These are phyloP conservation scores for Camellia sinensis DNA, from an alignment of 148 eudicot species.

Conservation along the genomic window DNA sequence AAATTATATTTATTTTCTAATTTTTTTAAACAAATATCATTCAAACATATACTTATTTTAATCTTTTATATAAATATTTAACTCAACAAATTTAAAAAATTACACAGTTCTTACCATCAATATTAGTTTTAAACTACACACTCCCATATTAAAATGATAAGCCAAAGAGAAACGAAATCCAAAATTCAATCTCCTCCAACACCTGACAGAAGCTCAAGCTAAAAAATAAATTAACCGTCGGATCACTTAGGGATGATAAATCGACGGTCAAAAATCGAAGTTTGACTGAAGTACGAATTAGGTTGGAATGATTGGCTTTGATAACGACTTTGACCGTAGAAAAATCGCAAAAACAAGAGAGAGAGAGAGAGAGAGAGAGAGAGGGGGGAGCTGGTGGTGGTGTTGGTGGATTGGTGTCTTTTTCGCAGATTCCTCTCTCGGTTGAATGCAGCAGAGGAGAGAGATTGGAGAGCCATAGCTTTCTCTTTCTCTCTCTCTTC, in stretches of 20 bases:
- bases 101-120: too few species aligned
- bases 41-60: too few species aligned
- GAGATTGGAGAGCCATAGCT: slow-evolving; percentile 27
- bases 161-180: too few species aligned
- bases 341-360: background rate
- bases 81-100: too few species aligned
- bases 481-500: slow-evolving; percentile 16
- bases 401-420: background rate
- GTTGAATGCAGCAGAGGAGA: background rate
- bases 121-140: too few species aligned
- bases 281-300: slow-evolving; percentile 1
- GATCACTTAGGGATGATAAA: background rate
- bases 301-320: slow-evolving; percentile 17
- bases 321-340: slow-evolving; percentile 15
- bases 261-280: background rate
- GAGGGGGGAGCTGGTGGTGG: background rate
- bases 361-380: slow-evolving; percentile 6
- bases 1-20: too few species aligned
- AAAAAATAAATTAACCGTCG: background rate
- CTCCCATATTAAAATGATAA: too few species aligned
- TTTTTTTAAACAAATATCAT: too few species aligned
- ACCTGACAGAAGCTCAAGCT: background rate
- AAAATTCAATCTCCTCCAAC: background rate
- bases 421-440: slow-evolving; percentile 5
- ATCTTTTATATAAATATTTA: too few species aligned